Percentiles rank a stretch among this genome's conserved stretches.
Evolutionary conservation across 768 basidiomycete species (phyloP).

Genomic region (Podaxis sp.): DNA sequence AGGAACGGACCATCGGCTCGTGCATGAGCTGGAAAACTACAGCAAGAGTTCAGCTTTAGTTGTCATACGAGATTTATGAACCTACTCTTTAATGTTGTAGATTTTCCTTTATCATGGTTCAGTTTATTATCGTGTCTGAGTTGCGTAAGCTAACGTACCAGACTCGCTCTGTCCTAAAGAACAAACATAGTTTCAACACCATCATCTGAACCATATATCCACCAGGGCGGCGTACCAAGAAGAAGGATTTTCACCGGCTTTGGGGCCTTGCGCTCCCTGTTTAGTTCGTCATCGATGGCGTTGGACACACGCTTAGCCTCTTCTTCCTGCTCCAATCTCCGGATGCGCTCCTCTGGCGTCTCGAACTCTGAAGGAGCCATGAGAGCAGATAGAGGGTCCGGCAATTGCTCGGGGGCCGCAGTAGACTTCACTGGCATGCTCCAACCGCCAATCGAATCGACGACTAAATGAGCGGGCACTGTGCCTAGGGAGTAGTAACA

Average conservation of each 20-base stretch:
- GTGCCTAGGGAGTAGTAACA: too few species aligned
- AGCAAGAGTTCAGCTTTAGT: not conserved
- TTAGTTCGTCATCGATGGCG: conserved; percentile 63
- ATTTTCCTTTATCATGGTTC: conserved; percentile 55
- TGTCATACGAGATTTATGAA: conserved; percentile 12
- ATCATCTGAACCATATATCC: not conserved
- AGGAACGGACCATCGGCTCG: conserved; percentile 47
- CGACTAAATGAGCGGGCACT: not conserved
- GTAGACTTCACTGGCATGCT: not conserved
- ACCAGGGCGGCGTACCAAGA: conserved; percentile 42
- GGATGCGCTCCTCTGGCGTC: conserved; percentile 41
- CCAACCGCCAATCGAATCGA: not conserved
- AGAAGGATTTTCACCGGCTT: conserved; percentile 59
- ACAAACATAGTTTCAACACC: not conserved
- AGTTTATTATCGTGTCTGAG: not conserved
- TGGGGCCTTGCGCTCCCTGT: conserved; percentile 40
- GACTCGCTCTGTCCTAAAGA: conserved; percentile 75
- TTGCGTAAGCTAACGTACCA: conserved; percentile 40
- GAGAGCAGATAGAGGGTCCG: conserved; percentile 47
- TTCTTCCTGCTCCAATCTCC: conserved; percentile 44
- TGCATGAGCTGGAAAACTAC: conserved; percentile 67
- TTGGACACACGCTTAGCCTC: conserved; percentile 58
- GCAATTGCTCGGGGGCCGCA: too few species aligned
- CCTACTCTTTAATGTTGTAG: conserved; percentile 78
- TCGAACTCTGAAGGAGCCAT: conserved; percentile 56